Evolutionary conservation across 1,284 basidiomycete species (phyloP), one percentile per base, ranked within the genome.

Genomic region (Microbotryum silenes-acaulis): DNA sequence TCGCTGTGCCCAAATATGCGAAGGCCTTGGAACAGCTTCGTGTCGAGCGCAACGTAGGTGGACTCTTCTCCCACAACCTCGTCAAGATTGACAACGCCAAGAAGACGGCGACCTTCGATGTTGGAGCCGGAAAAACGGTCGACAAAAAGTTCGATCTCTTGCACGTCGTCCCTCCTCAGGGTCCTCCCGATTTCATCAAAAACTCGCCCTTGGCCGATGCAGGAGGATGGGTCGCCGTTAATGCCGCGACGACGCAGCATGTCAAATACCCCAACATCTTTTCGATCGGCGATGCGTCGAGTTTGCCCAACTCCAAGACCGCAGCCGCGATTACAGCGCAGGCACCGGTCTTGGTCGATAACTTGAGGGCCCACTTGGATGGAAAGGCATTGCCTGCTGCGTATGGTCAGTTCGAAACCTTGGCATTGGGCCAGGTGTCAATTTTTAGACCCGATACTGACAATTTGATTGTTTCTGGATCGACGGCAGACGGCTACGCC

Each of bases 241-340:
- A 94, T 76, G 80, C 83, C 64, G 81, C 76, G 2, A 93, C 89
- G 0, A 81, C 93, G 45, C 86, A 87, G 70, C 91, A 94, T 75
- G 84, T 81, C 64, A 91, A 92, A 65, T 81, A 75, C 74, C 77
- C 80, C 60, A 97, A 97, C 75, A 82, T 97, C 42, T 97, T 93
- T 76, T 82, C 88, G 9, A 74, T 96, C 23, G 94, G 94, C 29
- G 94, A 98, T 74, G 89, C 88, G 67, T 89, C 89, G 29, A 89
- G 85, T 56, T 78, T 96, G 50, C 92, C 93, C 7, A 97, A 91
- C 16, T 91, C 89, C 75, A 98, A 96, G 81, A 98, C 94, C 1
- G 90, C 89, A 0, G 93, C 94, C 3, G 94, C 93, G 1, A 88
- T 97, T 72, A 91, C 89, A 2, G 84, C 83, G 0, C 90, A 98